These are phyloP conservation scores for Rhododendron ferrugineum DNA, from an alignment of 148 eudicot genomes.

Conservation along the genomic window DNA sequence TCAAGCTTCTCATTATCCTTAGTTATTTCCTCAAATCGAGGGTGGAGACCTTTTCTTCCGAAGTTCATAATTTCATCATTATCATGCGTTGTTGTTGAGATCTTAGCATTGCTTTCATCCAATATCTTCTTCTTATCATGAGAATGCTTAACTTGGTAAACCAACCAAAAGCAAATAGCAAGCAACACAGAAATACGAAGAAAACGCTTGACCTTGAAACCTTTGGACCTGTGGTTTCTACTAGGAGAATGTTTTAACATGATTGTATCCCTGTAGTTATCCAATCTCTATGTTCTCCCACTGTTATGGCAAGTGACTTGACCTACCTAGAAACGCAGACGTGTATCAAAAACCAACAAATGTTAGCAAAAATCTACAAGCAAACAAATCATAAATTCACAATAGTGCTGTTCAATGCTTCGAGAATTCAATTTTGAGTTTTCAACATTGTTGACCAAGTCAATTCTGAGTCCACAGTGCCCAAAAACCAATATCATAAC, in stretches of 20 bases:
- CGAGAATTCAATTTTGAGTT: not conserved
- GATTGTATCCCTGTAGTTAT: not conserved
- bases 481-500: not conserved
- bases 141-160: conserved; percentile 91
- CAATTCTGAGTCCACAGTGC: not conserved
- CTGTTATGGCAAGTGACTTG: not conserved
- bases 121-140: conserved; percentile 73
- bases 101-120: conserved; percentile 39
- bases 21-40: conserved; percentile 23
- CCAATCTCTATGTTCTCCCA: conserved; percentile 1
- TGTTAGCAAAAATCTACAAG: not conserved
- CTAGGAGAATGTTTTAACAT: conserved; percentile 73
- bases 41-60: conserved; percentile 65
- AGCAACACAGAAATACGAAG: conserved; percentile 72
- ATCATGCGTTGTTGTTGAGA: conserved; percentile 10
- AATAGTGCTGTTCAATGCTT: not conserved
- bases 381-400: not conserved
- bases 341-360: not conserved
- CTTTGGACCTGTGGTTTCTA: conserved; percentile 66
- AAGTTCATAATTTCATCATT: conserved; percentile 32
- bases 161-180: conserved; percentile 81
- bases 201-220: conserved; percentile 61
- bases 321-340: not conserved
- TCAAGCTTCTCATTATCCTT: conserved; percentile 30
- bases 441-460: not conserved